Evolutionary conservation across 495 filamentous ascomycete genomes (phyloP), one percentile per base, ranked within the genome.

Genomic region (Penicillium simplicissimum): DNA sequence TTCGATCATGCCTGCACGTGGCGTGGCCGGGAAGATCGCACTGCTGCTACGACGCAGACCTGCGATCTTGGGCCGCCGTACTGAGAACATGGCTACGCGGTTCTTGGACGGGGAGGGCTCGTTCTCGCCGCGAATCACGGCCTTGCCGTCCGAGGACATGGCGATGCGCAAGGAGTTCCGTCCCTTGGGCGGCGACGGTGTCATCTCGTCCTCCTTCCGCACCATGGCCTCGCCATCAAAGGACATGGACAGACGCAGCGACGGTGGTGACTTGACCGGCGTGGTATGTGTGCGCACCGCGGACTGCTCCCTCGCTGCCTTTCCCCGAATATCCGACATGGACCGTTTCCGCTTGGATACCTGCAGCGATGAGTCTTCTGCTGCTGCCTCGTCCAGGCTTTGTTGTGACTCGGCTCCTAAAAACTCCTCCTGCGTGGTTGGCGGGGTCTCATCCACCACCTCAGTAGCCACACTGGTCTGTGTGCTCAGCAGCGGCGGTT

Each of bases 161-260:
- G 76, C 73, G 42, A 79, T 81, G 14, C 79, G 69, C 42, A 81
- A 66, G 1, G 76, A 67, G 57, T 73, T 76, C n/a, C 76, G 74
- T 23, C 75, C 69, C 60, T 79, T 79, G 3, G 90, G 88, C 10
- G 92, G 91, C 1, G 93, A 94, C n/a, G 86, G 85, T 7, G 85
- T 84, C 55, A 80, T 67, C 65, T 83, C 83, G 54, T 84, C 83
- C 62, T 86, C 78, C 47, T 88, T 84, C 9, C 89, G 81, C 35
- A 97, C 79, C 74, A 91, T 87, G 2, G 92, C 93, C 67, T 90
- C 90, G 55, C 93, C 93, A 57, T 96, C 91, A 52, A 89, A 81
- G 19, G 90, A 93, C 60, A 91, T 75, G 0, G 90, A 92, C 53
- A 96, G 60, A 49, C 79, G 71, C 66, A 81, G 56, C 10, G 79